Evolutionary conservation across 202 grass and related monocot species (phyloP).

Genomic region (Schoenoplectus tabernaemontani): DNA sequence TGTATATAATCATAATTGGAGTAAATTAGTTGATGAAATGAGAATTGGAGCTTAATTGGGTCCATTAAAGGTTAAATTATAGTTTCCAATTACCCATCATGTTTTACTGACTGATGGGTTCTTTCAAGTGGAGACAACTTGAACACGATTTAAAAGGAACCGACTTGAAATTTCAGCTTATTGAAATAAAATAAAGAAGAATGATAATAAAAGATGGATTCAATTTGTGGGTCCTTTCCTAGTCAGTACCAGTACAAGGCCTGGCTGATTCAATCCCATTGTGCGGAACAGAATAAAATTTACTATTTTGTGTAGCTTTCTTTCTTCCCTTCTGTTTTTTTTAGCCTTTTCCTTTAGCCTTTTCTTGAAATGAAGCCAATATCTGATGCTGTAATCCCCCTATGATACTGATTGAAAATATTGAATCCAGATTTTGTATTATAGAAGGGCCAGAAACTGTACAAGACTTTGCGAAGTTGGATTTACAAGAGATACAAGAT

Average conservation of each 20-base stretch:
- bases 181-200: not conserved
- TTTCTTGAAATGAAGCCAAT: not conserved
- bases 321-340: not conserved
- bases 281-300: not conserved
- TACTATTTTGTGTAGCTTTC: not conserved
- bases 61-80: not conserved
- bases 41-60: not conserved
- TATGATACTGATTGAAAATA: not conserved
- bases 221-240: not conserved
- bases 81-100: not conserved
- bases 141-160: not conserved
- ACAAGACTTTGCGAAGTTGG: constrained; percentile 90
- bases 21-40: not conserved
- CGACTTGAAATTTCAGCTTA: not conserved
- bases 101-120: not conserved
- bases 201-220: not conserved
- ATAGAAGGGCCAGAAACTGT: constrained; percentile 98
- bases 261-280: not conserved
- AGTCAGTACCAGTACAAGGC: not conserved
- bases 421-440: constrained; percentile 74
- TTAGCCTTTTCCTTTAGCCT: not conserved
- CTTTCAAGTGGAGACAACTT: not conserved
- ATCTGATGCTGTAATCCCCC: not conserved
- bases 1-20: not conserved
- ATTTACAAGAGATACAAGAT: constrained; percentile 92